phyloP scores from a whole-genome alignment of 768 basidiomycete genomes.

The Psilocybe subaeruginosa region DNA sequence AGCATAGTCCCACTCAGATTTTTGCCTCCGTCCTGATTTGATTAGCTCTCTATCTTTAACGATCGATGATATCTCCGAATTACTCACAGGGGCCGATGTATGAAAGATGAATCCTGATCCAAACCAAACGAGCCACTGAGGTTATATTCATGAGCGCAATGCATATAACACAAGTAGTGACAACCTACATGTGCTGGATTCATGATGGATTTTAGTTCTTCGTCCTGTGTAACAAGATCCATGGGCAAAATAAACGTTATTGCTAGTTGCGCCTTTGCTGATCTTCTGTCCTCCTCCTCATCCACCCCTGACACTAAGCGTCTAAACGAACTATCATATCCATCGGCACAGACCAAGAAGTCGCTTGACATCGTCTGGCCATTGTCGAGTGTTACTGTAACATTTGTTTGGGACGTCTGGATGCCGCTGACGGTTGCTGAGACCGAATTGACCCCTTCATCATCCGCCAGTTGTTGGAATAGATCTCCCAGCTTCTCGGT shows the following conservation, averaged over 20 bases:
- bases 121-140: slow-evolving; percentile 4
- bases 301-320: slow-evolving; percentile 24
- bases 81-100: neutral
- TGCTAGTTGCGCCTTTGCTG: slow-evolving; percentile 21
- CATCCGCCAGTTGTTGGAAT: slow-evolving; percentile 45
- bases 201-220: slow-evolving; percentile 30
- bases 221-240: slow-evolving; percentile 19
- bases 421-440: slow-evolving; percentile 35
- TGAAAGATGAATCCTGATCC: neutral
- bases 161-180: neutral
- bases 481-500: slow-evolving; percentile 54
- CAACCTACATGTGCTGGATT: slow-evolving; percentile 16
- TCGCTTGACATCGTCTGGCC: slow-evolving; percentile 50
- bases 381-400: slow-evolving; percentile 37
- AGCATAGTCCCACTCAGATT: neutral
- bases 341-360: slow-evolving; percentile 63
- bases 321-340: slow-evolving; percentile 41
- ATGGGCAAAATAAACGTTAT: slow-evolving; percentile 34
- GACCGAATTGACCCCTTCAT: slow-evolving; percentile 50
- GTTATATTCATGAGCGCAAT: neutral
- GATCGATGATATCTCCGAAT: neutral
- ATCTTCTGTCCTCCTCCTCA: slow-evolving; percentile 13
- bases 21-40: slow-evolving; percentile 13
- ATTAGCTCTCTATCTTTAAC: neutral
- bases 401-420: slow-evolving; percentile 25